A percentile compares a stretch with the other conserved stretches of the same genome.
These are phyloP conservation scores for Carex cristatella DNA, from an alignment of 176 grass and related monocot genomes.

Conservation along the genomic window DNA sequence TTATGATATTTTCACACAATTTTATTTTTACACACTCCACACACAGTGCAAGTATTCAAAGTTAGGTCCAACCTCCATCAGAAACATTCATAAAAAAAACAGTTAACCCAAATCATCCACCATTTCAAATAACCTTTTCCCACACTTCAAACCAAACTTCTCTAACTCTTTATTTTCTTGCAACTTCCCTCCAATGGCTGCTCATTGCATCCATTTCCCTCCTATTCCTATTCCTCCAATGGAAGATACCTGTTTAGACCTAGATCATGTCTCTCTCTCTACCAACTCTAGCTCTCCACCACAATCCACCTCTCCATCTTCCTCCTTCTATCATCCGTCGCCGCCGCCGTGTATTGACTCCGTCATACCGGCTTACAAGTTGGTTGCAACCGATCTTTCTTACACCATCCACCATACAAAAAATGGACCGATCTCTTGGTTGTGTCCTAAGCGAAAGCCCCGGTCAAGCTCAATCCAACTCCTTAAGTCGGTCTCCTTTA, in stretches of 20 bases:
- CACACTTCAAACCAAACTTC: background rate
- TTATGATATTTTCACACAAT: background rate
- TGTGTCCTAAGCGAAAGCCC: too few species aligned
- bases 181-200: background rate
- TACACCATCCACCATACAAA: conserved; percentile 32
- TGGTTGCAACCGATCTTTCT: conserved; percentile 49
- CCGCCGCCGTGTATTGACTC: conserved; percentile 15
- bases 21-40: background rate
- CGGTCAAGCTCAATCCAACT: background rate
- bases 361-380: conserved; percentile 22
- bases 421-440: background rate
- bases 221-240: conserved; percentile 21
- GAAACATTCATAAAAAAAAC: conserved; percentile 17
- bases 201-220: background rate
- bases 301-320: conserved; percentile 58
- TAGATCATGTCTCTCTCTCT: conserved; percentile 52
- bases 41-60: conserved; percentile 1
- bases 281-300: conserved; percentile 60
- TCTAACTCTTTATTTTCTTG: conserved; percentile 4
- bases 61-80: conserved; percentile 41
- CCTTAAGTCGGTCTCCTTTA: conserved; percentile 67
- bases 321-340: conserved; percentile 62
- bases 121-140: conserved; percentile 16
- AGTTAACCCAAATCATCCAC: conserved; percentile 5
- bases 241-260: conserved; percentile 65